Evolutionary conservation across 2,329 filamentous ascomycete species (phyloP).

Genomic region (Davidsoniella neocaledoniae): DNA sequence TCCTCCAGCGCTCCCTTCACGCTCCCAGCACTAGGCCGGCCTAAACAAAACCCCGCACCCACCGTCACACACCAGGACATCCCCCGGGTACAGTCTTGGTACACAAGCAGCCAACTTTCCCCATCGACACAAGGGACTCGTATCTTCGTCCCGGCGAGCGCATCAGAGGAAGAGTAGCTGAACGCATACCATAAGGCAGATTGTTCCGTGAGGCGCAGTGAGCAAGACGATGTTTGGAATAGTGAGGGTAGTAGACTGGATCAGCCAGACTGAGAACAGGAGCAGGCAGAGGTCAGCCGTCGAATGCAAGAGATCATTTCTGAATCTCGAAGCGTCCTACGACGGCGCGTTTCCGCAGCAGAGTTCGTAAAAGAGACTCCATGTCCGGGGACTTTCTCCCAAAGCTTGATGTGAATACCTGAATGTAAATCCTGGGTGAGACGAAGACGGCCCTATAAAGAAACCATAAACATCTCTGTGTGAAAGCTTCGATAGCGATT

Average conservation of each 20-base stretch:
- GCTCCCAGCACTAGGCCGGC: constrained; percentile 17
- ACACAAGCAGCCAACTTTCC: constrained; percentile 2
- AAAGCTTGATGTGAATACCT: constrained; percentile 43
- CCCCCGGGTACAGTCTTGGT: background rate
- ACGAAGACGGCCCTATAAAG: constrained; percentile 3
- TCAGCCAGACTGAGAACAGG: constrained; percentile 1
- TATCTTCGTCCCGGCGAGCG: constrained; percentile 59
- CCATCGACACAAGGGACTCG: constrained; percentile 45
- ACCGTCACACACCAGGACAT: constrained; percentile 5
- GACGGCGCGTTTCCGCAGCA: constrained; percentile 95
- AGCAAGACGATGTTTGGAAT: constrained; percentile 14
- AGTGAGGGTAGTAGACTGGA: background rate
- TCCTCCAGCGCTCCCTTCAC: constrained; percentile 23
- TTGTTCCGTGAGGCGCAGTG: constrained; percentile 8
- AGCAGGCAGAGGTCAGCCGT: constrained; percentile 26
- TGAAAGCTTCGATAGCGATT: constrained; percentile 99
- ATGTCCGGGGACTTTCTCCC: constrained; percentile 99
- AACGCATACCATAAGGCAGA: constrained; percentile 19
- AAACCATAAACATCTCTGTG: constrained; percentile 44
- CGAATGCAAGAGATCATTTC: background rate
- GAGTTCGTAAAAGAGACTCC: constrained; percentile 21
- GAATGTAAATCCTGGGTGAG: constrained; percentile 18
- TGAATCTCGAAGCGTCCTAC: constrained; percentile 41
- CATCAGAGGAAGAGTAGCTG: constrained; percentile 17
- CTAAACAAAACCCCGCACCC: constrained; percentile 1